Conservation (phyloP, 768 basidiomycete species). For the Amylocystis lapponica region DNA sequence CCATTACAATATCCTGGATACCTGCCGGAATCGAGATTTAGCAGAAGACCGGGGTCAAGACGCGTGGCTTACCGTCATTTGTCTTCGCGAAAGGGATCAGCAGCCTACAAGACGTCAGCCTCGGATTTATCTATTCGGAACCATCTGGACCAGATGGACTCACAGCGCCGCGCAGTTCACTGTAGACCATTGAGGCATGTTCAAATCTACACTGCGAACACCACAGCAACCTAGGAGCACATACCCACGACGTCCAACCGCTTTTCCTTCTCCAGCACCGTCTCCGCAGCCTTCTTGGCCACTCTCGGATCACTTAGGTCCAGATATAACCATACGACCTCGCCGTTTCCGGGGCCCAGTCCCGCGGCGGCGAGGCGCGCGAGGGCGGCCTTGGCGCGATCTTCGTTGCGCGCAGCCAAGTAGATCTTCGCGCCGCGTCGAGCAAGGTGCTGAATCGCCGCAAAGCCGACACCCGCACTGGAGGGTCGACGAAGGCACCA, state of each 20-base stretch:
- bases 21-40: slow-evolving; percentile 19
- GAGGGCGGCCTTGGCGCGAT: slow-evolving; percentile 43
- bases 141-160: slow-evolving; percentile 13
- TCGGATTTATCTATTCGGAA: too few relatives aligned
- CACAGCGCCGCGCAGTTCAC: slow-evolving; percentile 52
- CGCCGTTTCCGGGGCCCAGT: slow-evolving; percentile 37
- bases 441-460: slow-evolving; percentile 46
- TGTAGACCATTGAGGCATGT: slow-evolving; percentile 12
- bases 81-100: slow-evolving; percentile 13
- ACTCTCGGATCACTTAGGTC: slow-evolving; percentile 44
- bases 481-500: background rate
- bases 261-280: slow-evolving; percentile 42
- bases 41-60: background rate
- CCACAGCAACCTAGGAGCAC: slow-evolving; percentile 13
- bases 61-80: slow-evolving; percentile 3
- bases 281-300: slow-evolving; percentile 43
- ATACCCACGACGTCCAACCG: slow-evolving; percentile 51
- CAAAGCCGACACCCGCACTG: slow-evolving; percentile 47
- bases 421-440: slow-evolving; percentile 54
- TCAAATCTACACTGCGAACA: background rate
- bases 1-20: slow-evolving; percentile 29
- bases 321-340: slow-evolving; percentile 44
- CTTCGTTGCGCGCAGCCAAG: slow-evolving; percentile 45
- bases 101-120: slow-evolving; percentile 13
- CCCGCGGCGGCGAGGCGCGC: slow-evolving; percentile 38